Base-by-base conservation (phyloP, 2,329 filamentous ascomycete genomes). In the Pestalotiopsis fici region DNA sequence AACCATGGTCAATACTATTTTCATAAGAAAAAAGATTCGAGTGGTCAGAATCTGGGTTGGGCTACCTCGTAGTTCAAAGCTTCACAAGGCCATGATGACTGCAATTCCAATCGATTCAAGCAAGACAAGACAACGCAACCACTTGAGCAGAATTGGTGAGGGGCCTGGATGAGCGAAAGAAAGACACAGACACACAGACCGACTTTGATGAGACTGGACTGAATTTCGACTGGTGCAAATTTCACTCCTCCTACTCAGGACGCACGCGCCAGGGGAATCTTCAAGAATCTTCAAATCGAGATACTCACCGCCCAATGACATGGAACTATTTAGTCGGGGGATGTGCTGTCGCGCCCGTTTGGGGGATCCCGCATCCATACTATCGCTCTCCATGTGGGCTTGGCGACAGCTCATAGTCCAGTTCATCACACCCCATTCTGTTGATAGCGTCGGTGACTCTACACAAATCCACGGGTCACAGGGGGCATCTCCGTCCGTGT, bases 351-450 rank as follows among this genome's bases (percentile, higher is more conserved):
- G 50, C 23, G 23, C 11, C 28, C 27, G 28, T 15, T 55, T 28
- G 47, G 25, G 39, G 43, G 43, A 50, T 23, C 27, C 47, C 25
- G 47, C 31, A 31, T 21, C n/a, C 39, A 43, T 64, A 54, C 61
- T 25, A 55, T 25, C 39, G 18, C 27, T 15, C 12, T 15, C 37
- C 12, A 37, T 23, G 37, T 37, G 23, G 39, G n/a, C 60, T 28
- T 64, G n/a, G 39, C 61, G 47, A 64, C 39, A 64, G 25, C 61
- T 64, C 61, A 64, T 64, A 54, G 43, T 35, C 43, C 61, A 55
- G 25, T 55, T 55, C 61, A 64, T 21, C 47, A 54, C 61, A 64
- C 61, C 61, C 47, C n/a, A 55, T 55, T 21, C 23, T 55, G 39
- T 7, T 31, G 21, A 27, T 55, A 35, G 61, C 28, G 61, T 28